Percentiles rank a stretch among this genome's conserved stretches.
Evolutionary conservation across 768 basidiomycete species (phyloP).

Genomic region (Boletellus emodensis): DNA sequence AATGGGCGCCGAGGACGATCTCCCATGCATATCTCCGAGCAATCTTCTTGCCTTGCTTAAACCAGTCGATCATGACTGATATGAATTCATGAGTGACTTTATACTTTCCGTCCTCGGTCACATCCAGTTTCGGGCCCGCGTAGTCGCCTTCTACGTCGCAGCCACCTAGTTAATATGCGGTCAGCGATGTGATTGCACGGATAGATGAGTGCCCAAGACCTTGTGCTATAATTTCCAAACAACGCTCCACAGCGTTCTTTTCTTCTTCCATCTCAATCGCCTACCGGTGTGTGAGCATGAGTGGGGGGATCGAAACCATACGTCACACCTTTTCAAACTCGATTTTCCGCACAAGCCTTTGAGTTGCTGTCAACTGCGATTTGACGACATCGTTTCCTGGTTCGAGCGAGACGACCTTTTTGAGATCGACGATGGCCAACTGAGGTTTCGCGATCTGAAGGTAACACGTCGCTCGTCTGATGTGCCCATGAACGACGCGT

Average conservation of each 20-base stretch:
- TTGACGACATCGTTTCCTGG: constrained; percentile 81
- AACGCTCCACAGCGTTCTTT: constrained; percentile 70
- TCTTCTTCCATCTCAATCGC: constrained; percentile 94
- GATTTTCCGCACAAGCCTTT: constrained; percentile 84
- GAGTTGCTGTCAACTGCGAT: constrained; percentile 78
- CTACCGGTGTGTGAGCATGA: constrained; percentile 34
- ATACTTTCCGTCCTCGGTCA: constrained; percentile 60
- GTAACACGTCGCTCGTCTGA: constrained; percentile 83
- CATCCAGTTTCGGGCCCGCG: constrained; percentile 67
- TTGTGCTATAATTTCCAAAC: constrained; percentile 74
- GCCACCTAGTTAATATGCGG: constrained; percentile 44
- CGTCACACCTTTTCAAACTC: constrained; percentile 82
- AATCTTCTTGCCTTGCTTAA: constrained; percentile 91
- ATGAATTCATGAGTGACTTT: constrained; percentile 76
- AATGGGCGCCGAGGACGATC: constrained; percentile 84
- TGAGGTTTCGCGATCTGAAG: constrained; percentile 88
- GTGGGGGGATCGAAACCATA: not conserved
- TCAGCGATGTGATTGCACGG: constrained; percentile 6
- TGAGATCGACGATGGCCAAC: constrained; percentile 82
- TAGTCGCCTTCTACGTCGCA: constrained; percentile 77
- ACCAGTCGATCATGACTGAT: constrained; percentile 82
- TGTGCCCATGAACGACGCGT: not conserved
- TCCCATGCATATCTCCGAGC: constrained; percentile 93
- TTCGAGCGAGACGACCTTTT: constrained; percentile 77
- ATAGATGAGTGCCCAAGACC: constrained; percentile 36